These are phyloP conservation scores for Toxoplasma gondii DNA, from an alignment of 169 alveolate species.

Conservation along the genomic window DNA sequence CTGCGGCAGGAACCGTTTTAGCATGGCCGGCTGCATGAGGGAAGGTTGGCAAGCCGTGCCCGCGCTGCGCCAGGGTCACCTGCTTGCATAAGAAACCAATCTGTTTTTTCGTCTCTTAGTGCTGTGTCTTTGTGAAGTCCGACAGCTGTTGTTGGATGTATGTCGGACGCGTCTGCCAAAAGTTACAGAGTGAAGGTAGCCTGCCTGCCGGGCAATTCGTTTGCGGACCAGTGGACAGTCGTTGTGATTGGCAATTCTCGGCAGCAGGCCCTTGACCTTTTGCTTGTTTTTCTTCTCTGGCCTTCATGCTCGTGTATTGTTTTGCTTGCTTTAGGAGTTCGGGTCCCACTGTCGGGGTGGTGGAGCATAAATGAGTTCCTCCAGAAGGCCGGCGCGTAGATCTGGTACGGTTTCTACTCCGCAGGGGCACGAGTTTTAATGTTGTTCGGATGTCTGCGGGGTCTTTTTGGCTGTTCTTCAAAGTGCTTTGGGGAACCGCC, in stretches of 20 bases:
- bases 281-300: background rate
- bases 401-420: too few species aligned
- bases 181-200: background rate
- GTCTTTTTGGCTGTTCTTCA: too few species aligned
- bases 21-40: conserved; percentile 18
- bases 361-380: too few species aligned
- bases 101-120: background rate
- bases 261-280: background rate
- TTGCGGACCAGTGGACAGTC: conserved; percentile 6
- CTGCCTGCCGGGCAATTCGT: background rate
- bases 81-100: background rate
- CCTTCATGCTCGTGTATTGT: background rate
- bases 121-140: background rate
- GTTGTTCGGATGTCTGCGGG: too few species aligned
- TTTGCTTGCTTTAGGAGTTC: background rate
- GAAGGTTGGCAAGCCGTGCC: background rate
- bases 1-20: background rate
- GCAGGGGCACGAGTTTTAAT: too few species aligned
- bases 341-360: background rate
- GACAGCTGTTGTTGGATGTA: background rate
- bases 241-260: background rate
- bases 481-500: too few species aligned
- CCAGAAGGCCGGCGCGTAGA: too few species aligned
- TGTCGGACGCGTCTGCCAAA: background rate
- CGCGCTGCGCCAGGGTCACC: background rate